phyloP scores from a whole-genome alignment of 768 basidiomycete genomes.

The Crepidotus variabilis region DNA sequence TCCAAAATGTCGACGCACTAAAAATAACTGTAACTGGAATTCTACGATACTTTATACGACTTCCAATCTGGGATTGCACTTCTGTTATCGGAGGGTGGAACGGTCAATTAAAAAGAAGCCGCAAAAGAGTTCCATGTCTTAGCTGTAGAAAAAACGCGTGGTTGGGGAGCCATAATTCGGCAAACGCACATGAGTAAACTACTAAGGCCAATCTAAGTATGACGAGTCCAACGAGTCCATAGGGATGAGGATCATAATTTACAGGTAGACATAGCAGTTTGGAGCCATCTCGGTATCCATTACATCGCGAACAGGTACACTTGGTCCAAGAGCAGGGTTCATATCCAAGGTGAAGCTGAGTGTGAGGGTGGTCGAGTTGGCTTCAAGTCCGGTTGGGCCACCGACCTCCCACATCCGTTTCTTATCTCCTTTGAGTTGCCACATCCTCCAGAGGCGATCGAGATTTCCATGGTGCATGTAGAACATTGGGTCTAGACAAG shows the following conservation, averaged over 20 bases:
- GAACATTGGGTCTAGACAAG: constrained; percentile 33
- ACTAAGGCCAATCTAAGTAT: no score
- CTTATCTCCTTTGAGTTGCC: constrained; percentile 23
- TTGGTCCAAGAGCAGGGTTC: constrained; percentile 20
- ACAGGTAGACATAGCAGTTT: constrained; percentile 28
- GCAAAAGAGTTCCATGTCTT: no score
- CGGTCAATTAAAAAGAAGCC: no score
- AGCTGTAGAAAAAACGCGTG: background rate
- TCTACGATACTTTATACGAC: no score
- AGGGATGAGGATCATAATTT: background rate
- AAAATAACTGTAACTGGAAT: no score
- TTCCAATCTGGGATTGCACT: no score
- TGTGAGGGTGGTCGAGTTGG: constrained; percentile 28
- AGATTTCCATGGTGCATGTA: constrained; percentile 38
- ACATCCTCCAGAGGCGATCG: constrained; percentile 37
- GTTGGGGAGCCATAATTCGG: background rate
- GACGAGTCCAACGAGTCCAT: no score
- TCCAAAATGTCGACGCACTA: no score
- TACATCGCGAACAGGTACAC: constrained; percentile 26
- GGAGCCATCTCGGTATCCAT: constrained; percentile 27
- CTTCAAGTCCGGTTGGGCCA: constrained; percentile 25
- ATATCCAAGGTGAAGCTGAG: constrained; percentile 27
- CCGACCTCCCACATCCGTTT: constrained; percentile 29
- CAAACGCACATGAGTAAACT: background rate
- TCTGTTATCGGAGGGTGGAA: no score